Conservation (phyloP, 2,329 filamentous ascomycete species). For the Penicillium paneum region DNA sequence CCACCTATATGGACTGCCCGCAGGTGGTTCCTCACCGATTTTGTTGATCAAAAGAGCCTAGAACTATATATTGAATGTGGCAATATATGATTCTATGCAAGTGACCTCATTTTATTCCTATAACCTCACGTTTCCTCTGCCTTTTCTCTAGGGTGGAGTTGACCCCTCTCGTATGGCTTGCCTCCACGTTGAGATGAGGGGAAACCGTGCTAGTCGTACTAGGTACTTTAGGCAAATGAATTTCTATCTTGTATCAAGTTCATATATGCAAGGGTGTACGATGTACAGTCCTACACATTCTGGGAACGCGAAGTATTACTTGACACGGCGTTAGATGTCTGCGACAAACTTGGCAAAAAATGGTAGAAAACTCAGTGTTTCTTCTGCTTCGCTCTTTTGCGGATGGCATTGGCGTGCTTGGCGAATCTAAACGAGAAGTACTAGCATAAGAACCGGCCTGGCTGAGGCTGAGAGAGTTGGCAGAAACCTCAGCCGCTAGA, state of each 20-base stretch:
- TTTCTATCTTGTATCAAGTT: not conserved
- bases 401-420: too few species aligned
- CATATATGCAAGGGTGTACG: not conserved
- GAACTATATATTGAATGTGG: constrained; percentile 6
- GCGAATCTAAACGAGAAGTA: too few species aligned
- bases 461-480: too few species aligned
- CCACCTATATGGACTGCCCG: constrained; percentile 14
- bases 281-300: not conserved
- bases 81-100: not conserved
- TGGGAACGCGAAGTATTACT: not conserved
- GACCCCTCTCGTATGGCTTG: constrained; percentile 16
- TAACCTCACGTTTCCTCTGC: not conserved
- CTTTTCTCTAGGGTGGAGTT: constrained; percentile 10
- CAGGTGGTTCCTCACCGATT: constrained; percentile 21
- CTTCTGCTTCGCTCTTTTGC: too few species aligned
- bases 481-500: too few species aligned
- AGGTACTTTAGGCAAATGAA: not conserved
- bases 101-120: not conserved
- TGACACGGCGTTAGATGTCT: too few species aligned
- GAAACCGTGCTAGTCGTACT: not conserved
- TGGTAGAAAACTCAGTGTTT: too few species aligned
- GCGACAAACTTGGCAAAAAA: too few species aligned
- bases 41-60: constrained; percentile 5
- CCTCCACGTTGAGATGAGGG: constrained; percentile 10
- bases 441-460: too few species aligned